These are phyloP conservation scores for Syzygium jambos DNA, from an alignment of 345 rosid genomes.

Conservation along the genomic window DNA sequence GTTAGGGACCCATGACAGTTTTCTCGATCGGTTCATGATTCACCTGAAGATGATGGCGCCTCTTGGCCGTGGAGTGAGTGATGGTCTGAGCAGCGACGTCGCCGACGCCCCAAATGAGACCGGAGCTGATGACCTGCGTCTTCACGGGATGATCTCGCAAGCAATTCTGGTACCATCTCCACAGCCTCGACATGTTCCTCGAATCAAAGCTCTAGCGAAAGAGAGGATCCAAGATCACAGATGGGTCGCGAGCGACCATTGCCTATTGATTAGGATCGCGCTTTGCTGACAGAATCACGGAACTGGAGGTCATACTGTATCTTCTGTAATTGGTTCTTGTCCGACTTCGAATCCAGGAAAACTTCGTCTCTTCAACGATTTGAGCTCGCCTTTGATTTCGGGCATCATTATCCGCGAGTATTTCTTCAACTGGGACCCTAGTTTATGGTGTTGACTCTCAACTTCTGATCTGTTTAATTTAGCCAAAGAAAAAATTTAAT, in stretches of 20 bases:
- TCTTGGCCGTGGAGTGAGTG: constrained; percentile 64
- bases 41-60: constrained; percentile 30
- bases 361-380: neutral
- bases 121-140: constrained; percentile 88
- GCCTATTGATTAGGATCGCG: neutral
- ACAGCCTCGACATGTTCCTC: constrained; percentile 43
- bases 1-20: neutral
- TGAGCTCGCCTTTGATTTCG: neutral
- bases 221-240: neutral
- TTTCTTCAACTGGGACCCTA: too few species aligned
- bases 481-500: too few species aligned
- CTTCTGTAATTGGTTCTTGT: neutral
- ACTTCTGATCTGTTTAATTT: too few species aligned
- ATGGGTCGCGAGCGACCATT: neutral
- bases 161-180: constrained; percentile 87
- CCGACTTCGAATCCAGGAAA: neutral
- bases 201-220: neutral
- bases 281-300: neutral
- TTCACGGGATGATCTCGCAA: constrained; percentile 59
- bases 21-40: neutral
- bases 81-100: constrained; percentile 84
- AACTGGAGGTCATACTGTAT: neutral
- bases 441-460: too few species aligned
- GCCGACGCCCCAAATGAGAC: constrained; percentile 80
- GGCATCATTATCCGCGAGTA: neutral